Percentiles rank a stretch among this genome's conserved stretches.
Conservation (phyloP, 805 yeast species). For the Nakazawaea peltata region DNA sequence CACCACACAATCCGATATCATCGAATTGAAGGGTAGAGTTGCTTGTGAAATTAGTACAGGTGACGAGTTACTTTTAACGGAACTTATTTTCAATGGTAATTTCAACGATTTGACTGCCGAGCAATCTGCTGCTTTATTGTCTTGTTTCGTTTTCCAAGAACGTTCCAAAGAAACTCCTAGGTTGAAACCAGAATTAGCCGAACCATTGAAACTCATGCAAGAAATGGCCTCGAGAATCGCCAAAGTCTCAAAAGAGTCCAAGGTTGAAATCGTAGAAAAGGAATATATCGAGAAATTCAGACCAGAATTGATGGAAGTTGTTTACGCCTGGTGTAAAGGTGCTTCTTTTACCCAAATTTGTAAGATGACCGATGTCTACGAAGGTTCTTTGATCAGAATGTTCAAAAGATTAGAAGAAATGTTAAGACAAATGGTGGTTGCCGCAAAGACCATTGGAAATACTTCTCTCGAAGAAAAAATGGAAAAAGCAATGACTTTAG, state of each 20-base stretch:
- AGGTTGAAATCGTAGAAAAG: constrained; percentile 82
- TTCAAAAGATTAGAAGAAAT: constrained; percentile 92
- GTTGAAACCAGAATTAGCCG: constrained; percentile 83
- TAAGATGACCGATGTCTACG: constrained; percentile 98
- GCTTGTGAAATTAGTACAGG: constrained; percentile 96
- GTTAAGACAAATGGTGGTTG: constrained; percentile 80
- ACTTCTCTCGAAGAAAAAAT: constrained; percentile 77
- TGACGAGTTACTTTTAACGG: constrained; percentile 79
- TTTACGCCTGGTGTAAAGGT: constrained; percentile 93
- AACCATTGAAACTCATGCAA: constrained; percentile 80
- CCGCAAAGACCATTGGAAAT: constrained; percentile 94
- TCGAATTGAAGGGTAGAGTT: constrained; percentile 94
- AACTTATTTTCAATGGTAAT: constrained; percentile 89
- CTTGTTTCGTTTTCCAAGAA: constrained; percentile 97
- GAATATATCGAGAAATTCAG: constrained; percentile 90
- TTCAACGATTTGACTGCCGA: constrained; percentile 83
- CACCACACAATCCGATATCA: constrained; percentile 78
- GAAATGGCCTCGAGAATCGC: constrained; percentile 91
- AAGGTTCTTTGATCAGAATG: constrained; percentile 91
- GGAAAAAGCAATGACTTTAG: constrained; percentile 76
- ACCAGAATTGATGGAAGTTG: constrained; percentile 95
- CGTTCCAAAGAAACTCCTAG: constrained; percentile 84
- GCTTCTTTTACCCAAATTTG: constrained; percentile 95
- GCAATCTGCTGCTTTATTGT: constrained; percentile 85
- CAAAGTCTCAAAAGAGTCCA: constrained; percentile 80